A percentile compares a stretch with the other conserved stretches of the same genome.
phyloP scores from a whole-genome alignment of 768 basidiomycete species.

The Leccinum subtestaceum region DNA sequence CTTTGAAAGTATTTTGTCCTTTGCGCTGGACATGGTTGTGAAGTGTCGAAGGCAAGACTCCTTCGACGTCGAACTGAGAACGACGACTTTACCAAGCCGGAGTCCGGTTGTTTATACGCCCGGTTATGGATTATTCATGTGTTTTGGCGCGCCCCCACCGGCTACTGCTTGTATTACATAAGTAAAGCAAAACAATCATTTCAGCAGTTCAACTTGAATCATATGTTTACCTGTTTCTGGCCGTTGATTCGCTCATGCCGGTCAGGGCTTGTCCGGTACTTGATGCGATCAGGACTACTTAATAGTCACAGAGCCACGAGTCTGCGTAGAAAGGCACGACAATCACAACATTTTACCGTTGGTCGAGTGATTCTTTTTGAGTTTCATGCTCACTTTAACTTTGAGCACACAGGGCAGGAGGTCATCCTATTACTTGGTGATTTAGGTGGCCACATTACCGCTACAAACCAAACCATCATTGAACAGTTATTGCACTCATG shows the following conservation, averaged over 20 bases:
- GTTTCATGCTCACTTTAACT: not conserved
- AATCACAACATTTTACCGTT: not conserved
- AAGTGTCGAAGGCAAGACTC: not conserved
- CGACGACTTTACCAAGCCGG: not conserved
- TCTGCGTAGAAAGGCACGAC: not conserved
- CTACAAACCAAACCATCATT: not conserved
- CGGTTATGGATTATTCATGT: slow-evolving; percentile 21
- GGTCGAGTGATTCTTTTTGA: not conserved
- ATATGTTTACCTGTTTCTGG: not conserved
- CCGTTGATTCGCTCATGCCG: not conserved
- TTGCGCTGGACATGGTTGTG: slow-evolving; percentile 36
- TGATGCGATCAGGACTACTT: not conserved
- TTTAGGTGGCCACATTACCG: not conserved
- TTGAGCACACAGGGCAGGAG: not conserved
- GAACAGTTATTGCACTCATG: not conserved
- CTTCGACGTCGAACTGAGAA: not conserved
- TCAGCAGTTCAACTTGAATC: not conserved
- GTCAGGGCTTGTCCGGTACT: not conserved
- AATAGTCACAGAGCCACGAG: not conserved
- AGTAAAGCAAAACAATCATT: not conserved
- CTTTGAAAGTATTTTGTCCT: slow-evolving; percentile 64
- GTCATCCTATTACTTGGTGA: not conserved
- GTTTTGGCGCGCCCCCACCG: slow-evolving; percentile 16
- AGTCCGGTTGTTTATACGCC: slow-evolving; percentile 14
- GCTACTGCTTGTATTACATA: not conserved